Base-by-base conservation (phyloP, 108 stramenopile genomes). In the Parietichytrium sp. region DNA sequence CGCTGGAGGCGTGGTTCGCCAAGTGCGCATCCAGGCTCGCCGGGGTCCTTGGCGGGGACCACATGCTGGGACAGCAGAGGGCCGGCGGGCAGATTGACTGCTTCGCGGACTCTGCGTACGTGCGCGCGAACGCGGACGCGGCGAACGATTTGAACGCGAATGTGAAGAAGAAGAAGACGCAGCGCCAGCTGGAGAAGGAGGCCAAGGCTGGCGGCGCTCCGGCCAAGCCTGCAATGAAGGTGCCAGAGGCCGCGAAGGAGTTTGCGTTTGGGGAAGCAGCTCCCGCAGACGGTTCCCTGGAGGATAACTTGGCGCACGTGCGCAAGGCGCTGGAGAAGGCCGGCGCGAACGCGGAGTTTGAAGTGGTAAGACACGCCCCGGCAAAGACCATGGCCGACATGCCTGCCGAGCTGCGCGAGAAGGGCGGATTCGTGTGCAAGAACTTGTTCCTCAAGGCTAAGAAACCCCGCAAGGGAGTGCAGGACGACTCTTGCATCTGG, bases 371-470 rank as follows among this genome's bases (percentile, higher is more conserved):
- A 29, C 79, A 80, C 79, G 16, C 79, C 25, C 29, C 50, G 20
- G 49, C 49, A 33, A 27, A 51, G 8, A 51, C 81, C 51, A 53
- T 82, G 82, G 82, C 79, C 3, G 61, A 82, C 47, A 4, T 78
- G 26, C 54, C 20, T 15, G 50, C 8, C 29, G 82, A 27, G 27
- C 3, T 80, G 18, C 15, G 18, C 3, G 16, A 78, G 33, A 18
- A 36, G 29, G 8, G 29, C 1, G 82, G 78, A 4, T 81, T 18
- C 8, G 26, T 53, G 3, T 50, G 49, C 72, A 82, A 82, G 79
- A 82, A 82, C 77, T 29, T 82, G 27, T 79, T 82, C 18, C 30
- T 82, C 33, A 82, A 82, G 78, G 78, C 78, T 20, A 78, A 78
- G 47, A 78, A 78, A 48, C 45, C 78, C 16, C 78, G 78, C 38